These are phyloP conservation scores for Ogataea kodamae DNA, from an alignment of 805 yeast species.

Conservation along the genomic window DNA sequence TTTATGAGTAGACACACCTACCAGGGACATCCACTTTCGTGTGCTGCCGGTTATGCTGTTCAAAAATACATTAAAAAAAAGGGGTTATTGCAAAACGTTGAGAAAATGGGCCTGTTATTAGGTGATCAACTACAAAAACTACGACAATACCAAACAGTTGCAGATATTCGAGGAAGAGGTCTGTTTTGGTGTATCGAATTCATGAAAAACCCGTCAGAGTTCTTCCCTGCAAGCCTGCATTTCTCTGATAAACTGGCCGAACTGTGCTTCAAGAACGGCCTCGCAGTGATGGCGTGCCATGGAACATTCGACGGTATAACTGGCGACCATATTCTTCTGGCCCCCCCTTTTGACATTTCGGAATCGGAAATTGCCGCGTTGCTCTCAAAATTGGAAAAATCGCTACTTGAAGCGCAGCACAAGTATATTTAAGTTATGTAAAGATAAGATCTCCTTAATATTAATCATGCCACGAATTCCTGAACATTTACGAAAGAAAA, in stretches of 20 bases:
- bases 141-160: slow-evolving; percentile 33
- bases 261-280: slow-evolving; percentile 36
- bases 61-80: slow-evolving; percentile 34
- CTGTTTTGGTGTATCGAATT: slow-evolving; percentile 52
- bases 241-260: slow-evolving; percentile 28
- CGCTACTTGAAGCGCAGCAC: slow-evolving; percentile 3
- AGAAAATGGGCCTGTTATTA: slow-evolving; percentile 36
- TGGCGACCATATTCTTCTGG: slow-evolving; percentile 38
- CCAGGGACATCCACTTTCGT: slow-evolving; percentile 41
- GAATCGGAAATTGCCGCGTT: slow-evolving; percentile 34
- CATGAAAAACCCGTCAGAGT: slow-evolving; percentile 40
- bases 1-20: slow-evolving; percentile 42
- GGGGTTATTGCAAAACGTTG: slow-evolving; percentile 32
- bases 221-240: slow-evolving; percentile 34
- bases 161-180: slow-evolving; percentile 54
- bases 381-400: slow-evolving; percentile 31
- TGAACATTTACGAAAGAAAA: slow-evolving; percentile 4
- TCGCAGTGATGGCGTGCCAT: slow-evolving; percentile 35
- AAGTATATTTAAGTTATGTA: background rate
- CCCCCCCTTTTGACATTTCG: slow-evolving; percentile 38
- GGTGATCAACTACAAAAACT: slow-evolving; percentile 31
- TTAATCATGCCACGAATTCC: slow-evolving; percentile 4
- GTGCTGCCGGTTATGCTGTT: slow-evolving; percentile 41
- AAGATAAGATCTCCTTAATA: background rate
- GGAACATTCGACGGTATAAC: slow-evolving; percentile 37